Conservation (phyloP, 805 yeast genomes). For the Lipomyces spencermartinsiae region DNA sequence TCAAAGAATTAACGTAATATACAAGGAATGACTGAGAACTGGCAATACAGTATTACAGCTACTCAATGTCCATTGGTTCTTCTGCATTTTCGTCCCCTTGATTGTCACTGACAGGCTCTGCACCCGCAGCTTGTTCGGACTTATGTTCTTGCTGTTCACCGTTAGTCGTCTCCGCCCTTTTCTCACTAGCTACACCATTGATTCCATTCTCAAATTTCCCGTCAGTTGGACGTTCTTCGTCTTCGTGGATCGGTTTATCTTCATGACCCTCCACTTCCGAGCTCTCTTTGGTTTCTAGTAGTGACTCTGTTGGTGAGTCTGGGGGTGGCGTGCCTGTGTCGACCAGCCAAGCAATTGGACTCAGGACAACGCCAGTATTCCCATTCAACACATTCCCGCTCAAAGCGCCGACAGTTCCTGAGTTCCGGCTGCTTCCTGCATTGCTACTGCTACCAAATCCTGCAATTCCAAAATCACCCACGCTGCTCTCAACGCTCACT, state of each 20-base stretch:
- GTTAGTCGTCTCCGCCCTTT: background rate
- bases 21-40: background rate
- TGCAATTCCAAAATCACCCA: constrained; percentile 13
- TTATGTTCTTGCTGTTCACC: background rate
- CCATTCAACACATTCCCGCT: background rate
- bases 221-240: background rate
- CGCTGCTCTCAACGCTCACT: constrained; percentile 37
- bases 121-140: background rate
- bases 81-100: background rate
- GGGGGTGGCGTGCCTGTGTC: constrained; percentile 42
- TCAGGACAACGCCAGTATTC: constrained; percentile 34
- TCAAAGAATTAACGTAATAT: background rate
- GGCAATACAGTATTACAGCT: background rate
- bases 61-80: constrained; percentile 13
- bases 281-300: constrained; percentile 1
- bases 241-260: background rate
- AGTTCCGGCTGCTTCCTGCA: background rate
- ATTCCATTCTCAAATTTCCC: background rate
- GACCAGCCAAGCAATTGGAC: constrained; percentile 39
- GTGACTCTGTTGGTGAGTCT: constrained; percentile 7
- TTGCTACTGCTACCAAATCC: background rate
- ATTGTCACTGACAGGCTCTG: background rate
- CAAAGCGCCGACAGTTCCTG: background rate
- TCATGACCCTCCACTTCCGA: background rate
- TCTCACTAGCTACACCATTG: background rate